Conservation (phyloP, 2,329 filamentous ascomycete species). For the Westerdykella aurantiaca region DNA sequence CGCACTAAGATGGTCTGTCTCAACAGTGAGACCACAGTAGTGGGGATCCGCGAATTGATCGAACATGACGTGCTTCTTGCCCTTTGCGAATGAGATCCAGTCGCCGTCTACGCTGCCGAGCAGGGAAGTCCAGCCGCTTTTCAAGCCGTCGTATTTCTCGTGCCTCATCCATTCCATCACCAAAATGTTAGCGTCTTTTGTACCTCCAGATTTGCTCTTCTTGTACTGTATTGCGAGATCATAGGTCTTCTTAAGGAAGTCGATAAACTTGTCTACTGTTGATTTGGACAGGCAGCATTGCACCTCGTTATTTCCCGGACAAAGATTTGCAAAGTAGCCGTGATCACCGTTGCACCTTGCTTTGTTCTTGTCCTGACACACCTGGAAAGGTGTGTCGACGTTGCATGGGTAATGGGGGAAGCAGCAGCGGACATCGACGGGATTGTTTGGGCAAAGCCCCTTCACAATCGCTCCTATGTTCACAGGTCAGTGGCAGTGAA, state of each 20-base stretch:
- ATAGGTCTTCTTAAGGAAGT: conserved; percentile 1
- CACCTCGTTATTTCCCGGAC: conserved; percentile 1
- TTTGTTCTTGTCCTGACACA: conserved; percentile 1
- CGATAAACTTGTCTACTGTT: conserved; percentile 1
- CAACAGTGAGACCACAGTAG: conserved; percentile 1
- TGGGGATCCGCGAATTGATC: conserved; percentile 2
- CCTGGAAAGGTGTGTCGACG: neutral
- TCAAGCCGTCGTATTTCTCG: conserved; percentile 1
- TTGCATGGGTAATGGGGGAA: conserved; percentile 2
- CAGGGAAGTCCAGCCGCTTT: neutral
- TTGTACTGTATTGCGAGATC: conserved; percentile 2
- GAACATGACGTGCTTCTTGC: conserved; percentile 1
- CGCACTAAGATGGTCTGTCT: conserved; percentile 1
- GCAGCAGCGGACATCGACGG: conserved; percentile 1
- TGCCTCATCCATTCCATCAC: conserved; percentile 2
- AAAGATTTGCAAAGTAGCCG: conserved; percentile 1
- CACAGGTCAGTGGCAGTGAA: neutral
- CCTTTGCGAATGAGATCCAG: conserved; percentile 2
- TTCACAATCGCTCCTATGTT: neutral
- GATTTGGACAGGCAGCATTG: conserved; percentile 3
- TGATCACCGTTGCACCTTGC: neutral
- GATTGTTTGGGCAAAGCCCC: conserved; percentile 1
- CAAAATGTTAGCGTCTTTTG: conserved; percentile 1
- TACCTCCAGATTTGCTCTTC: neutral
- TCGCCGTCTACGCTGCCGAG: conserved; percentile 1